Evolutionary conservation across 148 eudicot genomes (phyloP).

Genomic region (Chenopodium formosanum): DNA sequence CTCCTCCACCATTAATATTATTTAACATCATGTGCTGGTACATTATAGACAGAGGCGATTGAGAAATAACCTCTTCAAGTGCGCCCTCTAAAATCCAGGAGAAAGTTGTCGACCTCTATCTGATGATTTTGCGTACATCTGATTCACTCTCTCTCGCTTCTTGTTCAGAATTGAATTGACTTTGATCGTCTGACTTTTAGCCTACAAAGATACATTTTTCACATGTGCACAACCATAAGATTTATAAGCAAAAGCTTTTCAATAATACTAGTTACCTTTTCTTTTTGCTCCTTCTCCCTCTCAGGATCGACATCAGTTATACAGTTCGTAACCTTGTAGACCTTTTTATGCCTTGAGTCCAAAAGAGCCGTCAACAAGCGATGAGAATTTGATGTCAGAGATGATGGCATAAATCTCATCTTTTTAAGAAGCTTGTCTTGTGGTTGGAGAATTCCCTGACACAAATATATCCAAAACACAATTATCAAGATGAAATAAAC

Average conservation of each 20-base stretch:
- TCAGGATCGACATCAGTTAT: conserved; percentile 97
- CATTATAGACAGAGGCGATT: conserved; percentile 5
- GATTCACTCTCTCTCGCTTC: conserved; percentile 85
- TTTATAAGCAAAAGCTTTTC: conserved; percentile 7
- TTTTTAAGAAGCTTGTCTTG: conserved; percentile 81
- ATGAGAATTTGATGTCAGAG: conserved; percentile 89
- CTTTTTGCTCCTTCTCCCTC: conserved; percentile 94
- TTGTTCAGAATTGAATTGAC: conserved; percentile 71
- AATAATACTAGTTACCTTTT: conserved; percentile 47
- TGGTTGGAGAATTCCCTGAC: conserved; percentile 90
- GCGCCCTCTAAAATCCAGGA: conserved; percentile 96
- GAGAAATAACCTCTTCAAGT: conserved; percentile 65
- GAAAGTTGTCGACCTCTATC: conserved; percentile 94
- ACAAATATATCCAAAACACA: conserved; percentile 16
- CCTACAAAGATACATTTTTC: conserved; percentile 43
- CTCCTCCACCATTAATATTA: not conserved
- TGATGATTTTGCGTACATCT: conserved; percentile 66
- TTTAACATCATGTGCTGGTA: not conserved
- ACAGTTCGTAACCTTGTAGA: conserved; percentile 84
- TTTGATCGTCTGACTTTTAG: conserved; percentile 80
- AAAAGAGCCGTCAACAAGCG: conserved; percentile 87
- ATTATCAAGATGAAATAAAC: not conserved
- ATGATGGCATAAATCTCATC: conserved; percentile 98
- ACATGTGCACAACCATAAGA: conserved; percentile 6
- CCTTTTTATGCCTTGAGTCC: conserved; percentile 92